Evolutionary conservation across 2,329 filamentous ascomycete genomes (phyloP), one percentile per base, ranked within the genome.

Genomic region (Penicillium thymicola): DNA sequence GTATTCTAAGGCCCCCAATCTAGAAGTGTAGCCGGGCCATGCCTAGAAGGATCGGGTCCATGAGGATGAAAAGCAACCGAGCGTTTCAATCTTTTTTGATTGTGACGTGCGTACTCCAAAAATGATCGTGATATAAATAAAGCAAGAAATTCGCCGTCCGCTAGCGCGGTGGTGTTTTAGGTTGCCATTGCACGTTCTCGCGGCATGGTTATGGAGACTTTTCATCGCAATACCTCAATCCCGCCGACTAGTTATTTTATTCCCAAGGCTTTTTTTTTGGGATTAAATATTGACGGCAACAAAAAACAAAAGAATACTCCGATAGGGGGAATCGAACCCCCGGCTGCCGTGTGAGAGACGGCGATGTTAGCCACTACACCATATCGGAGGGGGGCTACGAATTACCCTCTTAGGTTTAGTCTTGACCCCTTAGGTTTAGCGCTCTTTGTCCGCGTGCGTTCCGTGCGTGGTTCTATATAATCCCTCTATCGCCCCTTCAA

Each of bases 301-400:
- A 28, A 4, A 27, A 10, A 10, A 3, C 10, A 10, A 28, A 28
- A 28, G 9, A 28, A 28, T 10, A 14, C 30, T 66, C 63, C 60
- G 62, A 67, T 64, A 63, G 59, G 63, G 63, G 64, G 62, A 67
- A 67, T 67, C 65, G 62, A 66, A 67, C 62, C 65, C 63, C 65
- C 62, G 65, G 63, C 63, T 67, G 65, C 54, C 60, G 65, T 65
- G 65, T 67, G 65, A 67, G 64, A 67, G 63, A 65, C 64, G 60
- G 54, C 64, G 65, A 67, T 67, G 65, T 66, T 67, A 66, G 62
- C 63, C 65, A 66, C 65, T 67, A 66, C 65, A 61, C 67, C 65
- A 66, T 67, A 69, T 60, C 62, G 63, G 63, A 66, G 1, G n/a
- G n/a, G n/a, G n/a, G n/a, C n/a, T n/a, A n/a, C n/a, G n/a, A n/a